phyloP scores from a whole-genome alignment of 179 eudicot genomes.

The Beta corolliflora region DNA sequence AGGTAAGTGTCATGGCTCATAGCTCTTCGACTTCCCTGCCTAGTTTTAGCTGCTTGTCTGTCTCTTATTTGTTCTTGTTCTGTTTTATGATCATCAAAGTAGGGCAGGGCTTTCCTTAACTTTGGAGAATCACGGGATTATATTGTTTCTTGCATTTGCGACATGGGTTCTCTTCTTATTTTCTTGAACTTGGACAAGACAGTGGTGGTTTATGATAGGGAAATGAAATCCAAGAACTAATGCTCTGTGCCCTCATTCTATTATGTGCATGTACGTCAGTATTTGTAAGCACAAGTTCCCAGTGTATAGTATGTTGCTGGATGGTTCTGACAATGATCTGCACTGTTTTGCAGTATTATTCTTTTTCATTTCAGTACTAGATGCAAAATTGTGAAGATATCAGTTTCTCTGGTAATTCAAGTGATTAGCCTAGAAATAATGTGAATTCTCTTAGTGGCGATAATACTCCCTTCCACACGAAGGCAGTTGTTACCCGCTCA shows the following conservation, averaged over 20 bases:
- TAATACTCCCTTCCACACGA: background rate
- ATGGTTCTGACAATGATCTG: background rate
- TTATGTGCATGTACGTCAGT: background rate
- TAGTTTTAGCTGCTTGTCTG: background rate
- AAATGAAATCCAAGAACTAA: no score
- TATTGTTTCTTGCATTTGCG: background rate
- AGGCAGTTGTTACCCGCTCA: background rate
- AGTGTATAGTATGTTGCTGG: background rate
- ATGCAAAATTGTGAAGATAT: background rate
- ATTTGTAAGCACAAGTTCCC: background rate
- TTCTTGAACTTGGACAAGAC: background rate
- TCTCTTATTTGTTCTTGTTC: background rate
- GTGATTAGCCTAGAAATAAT: background rate
- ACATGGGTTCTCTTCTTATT: background rate
- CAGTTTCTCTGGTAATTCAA: background rate
- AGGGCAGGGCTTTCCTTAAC: background rate
- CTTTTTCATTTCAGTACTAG: background rate
- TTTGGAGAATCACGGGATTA: background rate
- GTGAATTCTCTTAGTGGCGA: background rate
- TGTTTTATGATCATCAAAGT: background rate
- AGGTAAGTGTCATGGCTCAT: conserved; percentile 39
- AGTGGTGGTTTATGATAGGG: background rate
- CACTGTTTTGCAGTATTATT: background rate
- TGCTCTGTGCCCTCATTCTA: background rate
- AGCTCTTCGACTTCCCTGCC: background rate